Percentiles rank a stretch among this genome's conserved stretches.
These are phyloP conservation scores for Emydomyces testavorans DNA, from an alignment of 2,329 filamentous ascomycete species.

Conservation along the genomic window DNA sequence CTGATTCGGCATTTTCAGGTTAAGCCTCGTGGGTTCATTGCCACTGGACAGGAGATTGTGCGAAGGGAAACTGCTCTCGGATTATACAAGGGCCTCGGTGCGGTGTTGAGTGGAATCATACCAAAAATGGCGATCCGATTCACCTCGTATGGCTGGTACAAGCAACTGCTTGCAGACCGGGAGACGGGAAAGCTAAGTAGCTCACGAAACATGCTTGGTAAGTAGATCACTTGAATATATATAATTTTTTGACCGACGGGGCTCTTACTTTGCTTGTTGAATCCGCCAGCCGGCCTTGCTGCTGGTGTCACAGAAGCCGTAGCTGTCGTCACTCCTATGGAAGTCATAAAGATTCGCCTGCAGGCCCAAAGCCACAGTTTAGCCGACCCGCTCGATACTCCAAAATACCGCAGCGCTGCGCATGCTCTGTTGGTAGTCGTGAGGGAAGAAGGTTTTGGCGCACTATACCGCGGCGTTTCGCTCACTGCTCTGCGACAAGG, in stretches of 20 bases:
- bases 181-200: slow-evolving; percentile 57
- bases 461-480: slow-evolving; percentile 85
- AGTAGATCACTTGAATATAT: slow-evolving; percentile 1
- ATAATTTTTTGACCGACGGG: neutral
- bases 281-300: slow-evolving; percentile 59
- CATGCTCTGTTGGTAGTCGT: slow-evolving; percentile 75
- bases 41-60: slow-evolving; percentile 76
- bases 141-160: slow-evolving; percentile 93
- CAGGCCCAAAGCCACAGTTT: slow-evolving; percentile 97
- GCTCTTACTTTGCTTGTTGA: slow-evolving; percentile 7
- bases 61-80: slow-evolving; percentile 81
- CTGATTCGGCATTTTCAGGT: slow-evolving; percentile 28
- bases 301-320: slow-evolving; percentile 96
- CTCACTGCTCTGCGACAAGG: slow-evolving; percentile 90
- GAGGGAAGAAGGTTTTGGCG: slow-evolving; percentile 76
- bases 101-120: slow-evolving; percentile 88
- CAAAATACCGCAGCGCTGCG: slow-evolving; percentile 93
- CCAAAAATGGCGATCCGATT: slow-evolving; percentile 99
- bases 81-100: slow-evolving; percentile 95
- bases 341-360: slow-evolving; percentile 96
- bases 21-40: slow-evolving; percentile 75
- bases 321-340: slow-evolving; percentile 93
- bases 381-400: slow-evolving; percentile 88
- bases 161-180: slow-evolving; percentile 63
- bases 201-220: slow-evolving; percentile 58